Conservation (phyloP, 2,329 filamentous ascomycete species). For the Epichloe gansuensis region DNA sequence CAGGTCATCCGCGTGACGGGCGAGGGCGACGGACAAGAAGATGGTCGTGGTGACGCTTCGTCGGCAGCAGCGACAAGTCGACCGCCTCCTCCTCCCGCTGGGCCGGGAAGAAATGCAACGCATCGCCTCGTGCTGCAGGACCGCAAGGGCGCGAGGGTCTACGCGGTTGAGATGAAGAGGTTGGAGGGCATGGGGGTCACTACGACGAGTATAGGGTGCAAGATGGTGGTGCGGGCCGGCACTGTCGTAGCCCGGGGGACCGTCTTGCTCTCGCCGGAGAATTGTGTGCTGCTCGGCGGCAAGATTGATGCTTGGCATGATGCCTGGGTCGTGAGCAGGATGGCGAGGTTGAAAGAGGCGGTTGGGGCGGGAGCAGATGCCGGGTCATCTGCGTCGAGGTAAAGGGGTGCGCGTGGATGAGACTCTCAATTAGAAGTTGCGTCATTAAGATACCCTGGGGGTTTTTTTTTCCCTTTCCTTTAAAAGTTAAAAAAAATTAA, state of each 20-base stretch:
- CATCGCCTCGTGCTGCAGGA: conserved; percentile 81
- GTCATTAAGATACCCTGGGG: no score
- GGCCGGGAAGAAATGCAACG: conserved; percentile 36
- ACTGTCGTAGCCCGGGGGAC: conserved; percentile 60
- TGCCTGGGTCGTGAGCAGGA: conserved; percentile 59
- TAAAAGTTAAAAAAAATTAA: no score
- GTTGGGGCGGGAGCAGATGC: conserved; percentile 23
- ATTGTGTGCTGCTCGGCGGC: conserved; percentile 65
- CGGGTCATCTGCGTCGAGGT: background rate
- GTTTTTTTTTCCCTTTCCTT: no score
- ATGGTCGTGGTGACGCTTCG: background rate
- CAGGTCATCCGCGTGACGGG: conserved; percentile 62
- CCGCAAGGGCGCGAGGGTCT: conserved; percentile 52
- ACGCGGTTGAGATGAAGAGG: conserved; percentile 57
- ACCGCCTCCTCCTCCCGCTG: background rate
- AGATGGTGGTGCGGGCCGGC: conserved; percentile 57
- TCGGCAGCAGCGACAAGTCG: background rate
- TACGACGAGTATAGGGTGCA: conserved; percentile 62
- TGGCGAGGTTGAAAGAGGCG: conserved; percentile 53
- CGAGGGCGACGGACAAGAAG: conserved; percentile 24
- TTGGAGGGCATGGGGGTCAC: conserved; percentile 53
- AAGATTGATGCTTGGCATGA: conserved; percentile 74
- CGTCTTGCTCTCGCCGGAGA: conserved; percentile 60
- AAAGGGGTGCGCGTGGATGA: background rate
- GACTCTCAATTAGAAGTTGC: conserved; percentile 1